phyloP scores from a whole-genome alignment of 805 yeast genomes.

The Priceomyces fermenticarens region DNA sequence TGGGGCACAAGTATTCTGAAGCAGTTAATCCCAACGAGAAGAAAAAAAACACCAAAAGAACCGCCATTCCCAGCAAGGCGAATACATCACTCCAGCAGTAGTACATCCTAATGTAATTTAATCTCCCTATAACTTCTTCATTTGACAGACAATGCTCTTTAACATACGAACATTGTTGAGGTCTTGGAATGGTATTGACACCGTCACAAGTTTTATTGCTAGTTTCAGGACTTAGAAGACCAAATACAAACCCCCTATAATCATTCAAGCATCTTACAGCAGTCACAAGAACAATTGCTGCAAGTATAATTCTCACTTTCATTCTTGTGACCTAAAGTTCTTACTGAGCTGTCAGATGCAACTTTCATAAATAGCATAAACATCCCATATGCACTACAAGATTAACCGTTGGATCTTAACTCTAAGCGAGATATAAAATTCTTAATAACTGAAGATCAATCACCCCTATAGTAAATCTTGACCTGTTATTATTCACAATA shows the following conservation, averaged over 20 bases:
- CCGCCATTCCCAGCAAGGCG: conserved; percentile 8
- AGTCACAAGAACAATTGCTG: background rate
- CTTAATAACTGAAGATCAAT: no score
- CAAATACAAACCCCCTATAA: no score
- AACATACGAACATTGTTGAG: conserved; percentile 39
- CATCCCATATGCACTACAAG: no score
- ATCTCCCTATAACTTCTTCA: conserved; percentile 27
- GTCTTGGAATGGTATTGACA: conserved; percentile 5
- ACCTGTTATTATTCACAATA: no score
- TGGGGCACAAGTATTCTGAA: conserved; percentile 79
- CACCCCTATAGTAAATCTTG: no score
- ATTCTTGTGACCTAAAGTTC: background rate
- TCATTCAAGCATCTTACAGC: background rate
- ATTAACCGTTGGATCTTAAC: no score
- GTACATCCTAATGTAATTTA: conserved; percentile 36
- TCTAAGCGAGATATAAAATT: no score
- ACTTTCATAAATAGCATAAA: no score
- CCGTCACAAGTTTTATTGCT: conserved; percentile 5
- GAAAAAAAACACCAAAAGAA: conserved; percentile 45
- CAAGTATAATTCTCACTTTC: background rate
- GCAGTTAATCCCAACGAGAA: conserved; percentile 74
- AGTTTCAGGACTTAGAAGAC: no score
- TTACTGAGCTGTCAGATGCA: no score
- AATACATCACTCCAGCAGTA: conserved; percentile 24
- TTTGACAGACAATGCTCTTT: conserved; percentile 26